Percentiles rank a stretch among this genome's conserved stretches.
Evolutionary conservation across 768 basidiomycete species (phyloP).

Genomic region (Tulasnella sp.): DNA sequence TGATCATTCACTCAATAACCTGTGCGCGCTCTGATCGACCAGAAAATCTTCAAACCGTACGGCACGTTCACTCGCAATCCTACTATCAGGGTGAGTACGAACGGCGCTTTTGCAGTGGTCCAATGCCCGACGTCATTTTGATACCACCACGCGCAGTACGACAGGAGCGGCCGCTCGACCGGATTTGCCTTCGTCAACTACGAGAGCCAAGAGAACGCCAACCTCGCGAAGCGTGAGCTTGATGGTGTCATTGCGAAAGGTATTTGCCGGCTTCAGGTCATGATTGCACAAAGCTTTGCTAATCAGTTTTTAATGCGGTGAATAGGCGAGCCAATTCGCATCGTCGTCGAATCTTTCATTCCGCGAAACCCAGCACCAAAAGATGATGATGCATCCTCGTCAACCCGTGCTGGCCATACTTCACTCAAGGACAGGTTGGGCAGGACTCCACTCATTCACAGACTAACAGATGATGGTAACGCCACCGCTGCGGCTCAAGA

Average conservation of each 20-base stretch:
- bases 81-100: slow-evolving; percentile 77
- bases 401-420: too few species aligned
- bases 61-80: slow-evolving; percentile 90
- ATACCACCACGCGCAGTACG: slow-evolving; percentile 49
- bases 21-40: background rate
- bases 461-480: too few species aligned
- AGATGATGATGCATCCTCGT: too few species aligned
- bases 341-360: too few species aligned
- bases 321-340: too few species aligned
- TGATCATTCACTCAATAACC: slow-evolving; percentile 2
- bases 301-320: too few species aligned
- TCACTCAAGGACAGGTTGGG: too few species aligned
- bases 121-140: background rate
- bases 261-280: slow-evolving; percentile 26
- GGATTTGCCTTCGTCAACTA: slow-evolving; percentile 73
- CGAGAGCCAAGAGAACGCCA: slow-evolving; percentile 69
- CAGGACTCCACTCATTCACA: too few species aligned
- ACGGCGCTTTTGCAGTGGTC: background rate
- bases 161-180: slow-evolving; percentile 85
- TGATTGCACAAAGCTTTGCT: too few species aligned
- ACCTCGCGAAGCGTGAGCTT: slow-evolving; percentile 71
- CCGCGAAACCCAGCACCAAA: too few species aligned
- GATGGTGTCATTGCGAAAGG: slow-evolving; percentile 85
- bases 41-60: slow-evolving; percentile 87
- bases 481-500: too few species aligned